A percentile compares a stretch with the other conserved stretches of the same genome.
These are phyloP conservation scores for Takashimella tepidaria DNA, from an alignment of 1,284 basidiomycete genomes.

Conservation along the genomic window DNA sequence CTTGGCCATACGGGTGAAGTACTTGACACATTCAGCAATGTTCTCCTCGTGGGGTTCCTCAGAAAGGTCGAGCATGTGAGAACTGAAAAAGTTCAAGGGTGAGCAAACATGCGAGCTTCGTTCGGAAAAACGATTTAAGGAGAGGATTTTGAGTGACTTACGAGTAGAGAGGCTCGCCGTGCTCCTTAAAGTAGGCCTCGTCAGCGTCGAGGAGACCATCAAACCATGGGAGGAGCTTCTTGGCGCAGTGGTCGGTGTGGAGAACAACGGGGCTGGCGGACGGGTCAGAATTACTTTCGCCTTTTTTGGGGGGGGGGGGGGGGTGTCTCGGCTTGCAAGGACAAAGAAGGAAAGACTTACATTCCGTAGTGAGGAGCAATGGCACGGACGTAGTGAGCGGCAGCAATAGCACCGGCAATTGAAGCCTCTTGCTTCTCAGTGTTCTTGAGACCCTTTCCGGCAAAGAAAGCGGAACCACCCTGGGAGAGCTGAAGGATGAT, in stretches of 20 bases:
- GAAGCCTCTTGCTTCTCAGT: slow-evolving; percentile 83
- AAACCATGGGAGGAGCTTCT: slow-evolving; percentile 99
- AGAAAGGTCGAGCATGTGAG: slow-evolving; percentile 99
- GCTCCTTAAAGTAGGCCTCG: slow-evolving; percentile 84
- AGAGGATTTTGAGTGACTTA: slow-evolving; percentile 19
- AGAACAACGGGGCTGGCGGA: slow-evolving; percentile 78
- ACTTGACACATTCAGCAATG: slow-evolving; percentile 88
- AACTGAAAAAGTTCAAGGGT: slow-evolving; percentile 44
- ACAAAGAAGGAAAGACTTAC: slow-evolving; percentile 53
- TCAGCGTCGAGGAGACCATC: slow-evolving; percentile 97
- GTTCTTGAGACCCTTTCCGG: slow-evolving; percentile 93
- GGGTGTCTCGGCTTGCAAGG: background rate
- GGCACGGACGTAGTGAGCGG: slow-evolving; percentile 85
- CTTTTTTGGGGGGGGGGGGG: background rate
- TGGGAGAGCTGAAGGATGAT: slow-evolving; percentile 98
- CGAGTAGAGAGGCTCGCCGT: slow-evolving; percentile 90
- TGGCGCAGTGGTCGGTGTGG: slow-evolving; percentile 98
- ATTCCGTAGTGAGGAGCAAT: slow-evolving; percentile 86
- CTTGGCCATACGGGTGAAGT: slow-evolving; percentile 93
- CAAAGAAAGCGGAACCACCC: slow-evolving; percentile 93
- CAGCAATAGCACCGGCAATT: slow-evolving; percentile 83
- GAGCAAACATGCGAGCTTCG: too few relatives aligned
- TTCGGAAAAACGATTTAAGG: too few relatives aligned
- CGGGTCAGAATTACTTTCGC: slow-evolving; percentile 3
- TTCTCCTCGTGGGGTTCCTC: slow-evolving; percentile 98